Evolutionary conservation across 1,284 basidiomycete species (phyloP), one percentile per base, ranked within the genome.

Genomic region (Fomitopsis pinicola): DNA sequence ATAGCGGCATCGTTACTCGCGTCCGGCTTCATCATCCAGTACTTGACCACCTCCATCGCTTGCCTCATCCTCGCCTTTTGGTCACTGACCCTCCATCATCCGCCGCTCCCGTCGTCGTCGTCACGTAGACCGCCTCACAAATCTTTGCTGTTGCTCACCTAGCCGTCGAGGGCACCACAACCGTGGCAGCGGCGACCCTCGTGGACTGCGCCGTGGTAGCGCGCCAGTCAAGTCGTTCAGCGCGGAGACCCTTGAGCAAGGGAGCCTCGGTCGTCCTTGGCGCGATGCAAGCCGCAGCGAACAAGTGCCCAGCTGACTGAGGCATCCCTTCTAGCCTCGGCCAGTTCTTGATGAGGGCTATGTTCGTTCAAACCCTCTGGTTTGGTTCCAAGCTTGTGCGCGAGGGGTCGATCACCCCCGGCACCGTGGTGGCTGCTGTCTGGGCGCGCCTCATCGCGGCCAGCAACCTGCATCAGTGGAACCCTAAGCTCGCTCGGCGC

Each of bases 281-380:
- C 50, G 69, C 71, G 42, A 73, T 89, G 36, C 76, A 82, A 19
- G 63, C 65, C 1, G 78, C 81, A 8, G 86, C 89, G 28, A 78
- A 79, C 57, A 77, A 75, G 33, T 82, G 91, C 64, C 85, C 87
- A 58, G 71, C 80, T 19, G 81, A 95, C n/a, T 98, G 94, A 93
- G 92, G 89, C 5, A 45, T 88, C 42, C 87, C 89, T 7, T 78
- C 83, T 3, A 91, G 87, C 30, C 63, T 88, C 5, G 84, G 83
- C 9, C 92, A 95, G 70, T 91, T 94, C 71, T 79, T 92, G 55
- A 85, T 90, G 64, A 89, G 97, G 80, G 83, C 86, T 38, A 98
- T 97, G 86, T 98, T 98, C 76, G 94, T 98, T 10, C 91, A 95
- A 70, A 95, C 92, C 1, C 98, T 98, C 76, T 98, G 95, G 93